These are phyloP conservation scores for Candida suzukii DNA, from an alignment of 805 yeast genomes.

Conservation along the genomic window DNA sequence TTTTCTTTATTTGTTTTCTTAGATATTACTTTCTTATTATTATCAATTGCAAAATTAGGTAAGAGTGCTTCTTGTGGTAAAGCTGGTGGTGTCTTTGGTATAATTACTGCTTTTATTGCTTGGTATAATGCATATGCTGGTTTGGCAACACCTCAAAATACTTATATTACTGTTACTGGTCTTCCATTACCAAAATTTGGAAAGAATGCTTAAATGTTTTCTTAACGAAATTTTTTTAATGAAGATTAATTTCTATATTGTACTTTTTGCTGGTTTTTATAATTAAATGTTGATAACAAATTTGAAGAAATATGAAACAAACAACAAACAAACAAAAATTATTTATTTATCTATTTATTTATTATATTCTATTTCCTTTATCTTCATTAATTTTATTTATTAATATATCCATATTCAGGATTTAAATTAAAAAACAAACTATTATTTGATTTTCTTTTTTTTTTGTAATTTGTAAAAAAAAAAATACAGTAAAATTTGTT, in stretches of 20 bases:
- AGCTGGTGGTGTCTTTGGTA: slow-evolving; percentile 64
- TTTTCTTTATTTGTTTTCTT: slow-evolving; percentile 46
- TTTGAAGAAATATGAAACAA: too few species aligned
- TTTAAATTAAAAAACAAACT: too few species aligned
- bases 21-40: slow-evolving; percentile 45
- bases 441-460: too few species aligned
- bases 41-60: slow-evolving; percentile 47
- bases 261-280: too few species aligned
- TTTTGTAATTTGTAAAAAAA: too few species aligned
- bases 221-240: too few species aligned
- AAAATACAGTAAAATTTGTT: too few species aligned
- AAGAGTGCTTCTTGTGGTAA: slow-evolving; percentile 28
- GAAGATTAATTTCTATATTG: too few species aligned
- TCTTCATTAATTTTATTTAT: not conserved
- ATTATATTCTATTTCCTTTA: too few species aligned
- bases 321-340: too few species aligned
- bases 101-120: slow-evolving; percentile 52
- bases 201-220: slow-evolving; percentile 4
- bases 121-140: slow-evolving; percentile 73
- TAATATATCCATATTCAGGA: not conserved
- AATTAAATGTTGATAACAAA: too few species aligned
- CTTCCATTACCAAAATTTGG: slow-evolving; percentile 24
- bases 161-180: slow-evolving; percentile 39
- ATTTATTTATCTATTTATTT: too few species aligned
- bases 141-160: slow-evolving; percentile 55